A percentile compares a stretch with the other conserved stretches of the same genome.
These are phyloP conservation scores for Ramaria sp. DNA, from an alignment of 768 basidiomycete genomes.

Conservation along the genomic window DNA sequence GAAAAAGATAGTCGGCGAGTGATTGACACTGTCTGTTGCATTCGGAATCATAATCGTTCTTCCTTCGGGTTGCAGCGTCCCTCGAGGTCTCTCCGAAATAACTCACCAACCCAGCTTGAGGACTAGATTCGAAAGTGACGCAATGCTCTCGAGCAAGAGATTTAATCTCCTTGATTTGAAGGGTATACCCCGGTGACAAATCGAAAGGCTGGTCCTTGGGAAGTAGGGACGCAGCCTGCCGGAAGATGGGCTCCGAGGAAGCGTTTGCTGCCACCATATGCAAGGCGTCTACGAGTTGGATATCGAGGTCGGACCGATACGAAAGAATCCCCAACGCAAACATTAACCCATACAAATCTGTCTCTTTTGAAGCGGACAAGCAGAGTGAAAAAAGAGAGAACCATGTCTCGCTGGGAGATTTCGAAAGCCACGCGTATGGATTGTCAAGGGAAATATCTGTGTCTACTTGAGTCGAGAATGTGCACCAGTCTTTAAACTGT, in stretches of 20 bases:
- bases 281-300: neutral
- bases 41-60: neutral
- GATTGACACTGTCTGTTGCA: neutral
- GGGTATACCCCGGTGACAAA: neutral
- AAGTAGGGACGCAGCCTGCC: neutral
- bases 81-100: neutral
- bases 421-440: neutral
- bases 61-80: neutral
- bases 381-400: neutral
- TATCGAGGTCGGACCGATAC: neutral
- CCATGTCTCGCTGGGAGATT: neutral
- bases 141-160: neutral
- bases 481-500: neutral
- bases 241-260: neutral
- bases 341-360: neutral
- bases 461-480: neutral
- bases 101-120: neutral
- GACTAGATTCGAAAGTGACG: neutral
- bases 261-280: neutral
- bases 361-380: neutral
- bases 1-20: neutral
- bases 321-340: conserved; percentile 1
- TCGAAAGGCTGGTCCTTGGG: neutral
- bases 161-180: neutral
- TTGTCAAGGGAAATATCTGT: neutral